Evolutionary conservation across 306 rosid genomes (phyloP), one percentile per base, ranked within the genome.

Genomic region (Carpinus fangiana): DNA sequence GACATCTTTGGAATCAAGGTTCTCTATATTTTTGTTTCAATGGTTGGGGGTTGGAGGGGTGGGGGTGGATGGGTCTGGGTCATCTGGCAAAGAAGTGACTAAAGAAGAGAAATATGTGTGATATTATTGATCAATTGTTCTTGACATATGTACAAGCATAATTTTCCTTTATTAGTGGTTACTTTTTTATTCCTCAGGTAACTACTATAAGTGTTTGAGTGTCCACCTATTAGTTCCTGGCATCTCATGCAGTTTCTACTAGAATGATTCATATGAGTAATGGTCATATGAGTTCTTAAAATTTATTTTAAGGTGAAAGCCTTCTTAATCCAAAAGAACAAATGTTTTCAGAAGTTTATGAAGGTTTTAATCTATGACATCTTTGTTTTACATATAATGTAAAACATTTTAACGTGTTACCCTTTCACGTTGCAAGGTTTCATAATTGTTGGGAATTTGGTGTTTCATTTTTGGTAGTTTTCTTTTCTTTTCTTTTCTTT

Each of bases 401-500:
- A 28, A 26, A 28, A 23, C 1, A 23, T 23, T 66, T 38, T 36
- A 9, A 38, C 36, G 17, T 66, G 20, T 18, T 66, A 66, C 36
- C 26, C n/a, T 38, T 66, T 18, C 72, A 59, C 7, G 18, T 3
- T 38, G 23, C 28, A 8, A 36, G 72, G 16, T 34, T 34, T 64
- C 46, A 2, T 64, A 64, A 64, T 17, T 64, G 41, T 34, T 64
- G 46, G 65, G 70, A 36, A 64, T 64, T 8, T 36, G 46, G 53
- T n/a, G 8, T 72, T 73, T 45, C 46, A 50, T 72, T 20, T 74
- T 43, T 84, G 48, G 78, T 61, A 45, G 54, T 11, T 78, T 76
- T 79, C 81, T 23, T 23, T 23, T 23, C 26, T 23, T 55, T 82
- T 57, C 78, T 60, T 82, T 66, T 79, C 47, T 85, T 82, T 90